A percentile compares a stretch with the other conserved stretches of the same genome.
These are phyloP conservation scores for Daedaleopsis nitida DNA, from an alignment of 768 basidiomycete genomes.

Conservation along the genomic window DNA sequence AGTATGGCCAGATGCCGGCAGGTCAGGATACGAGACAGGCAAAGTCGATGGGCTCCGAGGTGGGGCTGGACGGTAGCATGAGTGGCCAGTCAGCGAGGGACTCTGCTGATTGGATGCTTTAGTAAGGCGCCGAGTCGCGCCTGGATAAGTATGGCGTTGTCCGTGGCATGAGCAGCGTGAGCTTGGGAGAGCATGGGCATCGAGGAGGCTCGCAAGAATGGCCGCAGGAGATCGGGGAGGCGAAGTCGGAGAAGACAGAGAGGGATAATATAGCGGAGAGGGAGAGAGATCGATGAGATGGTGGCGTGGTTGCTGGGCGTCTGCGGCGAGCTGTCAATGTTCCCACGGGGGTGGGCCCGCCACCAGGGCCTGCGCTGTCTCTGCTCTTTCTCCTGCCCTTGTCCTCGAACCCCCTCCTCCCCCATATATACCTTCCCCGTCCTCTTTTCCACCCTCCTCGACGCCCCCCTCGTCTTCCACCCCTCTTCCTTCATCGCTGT, in stretches of 20 bases:
- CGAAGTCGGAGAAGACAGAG: neutral
- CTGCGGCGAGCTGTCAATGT: conserved; percentile 6
- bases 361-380: conserved; percentile 30
- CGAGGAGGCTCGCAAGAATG: neutral
- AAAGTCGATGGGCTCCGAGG: neutral
- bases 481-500: conserved; percentile 12
- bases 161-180: no score
- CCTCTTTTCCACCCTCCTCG: conserved; percentile 27
- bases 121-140: neutral
- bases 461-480: conserved; percentile 13
- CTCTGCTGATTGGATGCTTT: neutral
- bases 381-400: conserved; percentile 30
- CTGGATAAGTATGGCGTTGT: neutral
- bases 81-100: neutral
- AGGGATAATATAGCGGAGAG: neutral
- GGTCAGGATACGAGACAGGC: neutral
- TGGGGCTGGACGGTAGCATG: neutral
- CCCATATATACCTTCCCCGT: conserved; percentile 11
- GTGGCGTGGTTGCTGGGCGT: conserved; percentile 2
- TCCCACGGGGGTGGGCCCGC: conserved; percentile 25
- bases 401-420: conserved; percentile 17
- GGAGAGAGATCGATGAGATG: conserved; percentile 14
- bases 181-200: no score
- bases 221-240: neutral
- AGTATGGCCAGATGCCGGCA: neutral